Percentiles rank a stretch among this genome's conserved stretches.
These are phyloP conservation scores for Arthrobotrys sphaeroides DNA, from an alignment of 2,329 filamentous ascomycete genomes.

Conservation along the genomic window DNA sequence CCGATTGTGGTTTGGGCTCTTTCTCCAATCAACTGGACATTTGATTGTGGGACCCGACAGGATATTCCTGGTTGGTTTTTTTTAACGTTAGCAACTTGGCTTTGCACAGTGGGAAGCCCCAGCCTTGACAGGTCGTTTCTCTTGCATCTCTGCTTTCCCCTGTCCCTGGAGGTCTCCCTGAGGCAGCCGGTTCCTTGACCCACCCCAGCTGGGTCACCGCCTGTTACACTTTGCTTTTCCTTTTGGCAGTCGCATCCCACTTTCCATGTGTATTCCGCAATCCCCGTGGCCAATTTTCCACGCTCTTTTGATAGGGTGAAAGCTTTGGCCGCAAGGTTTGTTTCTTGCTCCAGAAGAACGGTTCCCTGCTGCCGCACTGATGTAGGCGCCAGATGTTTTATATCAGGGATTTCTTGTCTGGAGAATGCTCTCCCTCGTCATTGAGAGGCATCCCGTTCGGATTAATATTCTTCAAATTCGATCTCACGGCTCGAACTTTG, in stretches of 20 bases:
- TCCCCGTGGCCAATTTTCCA: neutral
- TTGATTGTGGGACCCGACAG: conserved; percentile 34
- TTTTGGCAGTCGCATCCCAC: conserved; percentile 13
- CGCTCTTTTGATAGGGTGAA: neutral
- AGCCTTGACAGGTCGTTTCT: conserved; percentile 43
- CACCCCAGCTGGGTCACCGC: conserved; percentile 27
- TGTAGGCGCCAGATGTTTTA: neutral
- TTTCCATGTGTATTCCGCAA: conserved; percentile 5
- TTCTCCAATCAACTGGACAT: conserved; percentile 22
- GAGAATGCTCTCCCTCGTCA: neutral
- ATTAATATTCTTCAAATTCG: neutral
- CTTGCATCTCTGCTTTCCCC: conserved; percentile 8
- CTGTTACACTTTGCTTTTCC: conserved; percentile 19
- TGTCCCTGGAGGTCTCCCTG: conserved; percentile 31
- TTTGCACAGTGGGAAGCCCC: conserved; percentile 19
- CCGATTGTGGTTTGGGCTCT: conserved; percentile 10
- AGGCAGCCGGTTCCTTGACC: conserved; percentile 32
- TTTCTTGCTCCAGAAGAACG: conserved; percentile 1
- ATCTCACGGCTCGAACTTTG: neutral
- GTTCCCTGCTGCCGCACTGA: conserved; percentile 15
- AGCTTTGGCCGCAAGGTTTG: conserved; percentile 32
- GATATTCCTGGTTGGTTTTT: conserved; percentile 46
- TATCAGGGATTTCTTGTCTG: neutral
- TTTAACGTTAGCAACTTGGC: conserved; percentile 34
- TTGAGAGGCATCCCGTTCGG: neutral